Evolutionary conservation across 139 green algal genomes (phyloP).

Genomic region (Picochlorum sp.): DNA sequence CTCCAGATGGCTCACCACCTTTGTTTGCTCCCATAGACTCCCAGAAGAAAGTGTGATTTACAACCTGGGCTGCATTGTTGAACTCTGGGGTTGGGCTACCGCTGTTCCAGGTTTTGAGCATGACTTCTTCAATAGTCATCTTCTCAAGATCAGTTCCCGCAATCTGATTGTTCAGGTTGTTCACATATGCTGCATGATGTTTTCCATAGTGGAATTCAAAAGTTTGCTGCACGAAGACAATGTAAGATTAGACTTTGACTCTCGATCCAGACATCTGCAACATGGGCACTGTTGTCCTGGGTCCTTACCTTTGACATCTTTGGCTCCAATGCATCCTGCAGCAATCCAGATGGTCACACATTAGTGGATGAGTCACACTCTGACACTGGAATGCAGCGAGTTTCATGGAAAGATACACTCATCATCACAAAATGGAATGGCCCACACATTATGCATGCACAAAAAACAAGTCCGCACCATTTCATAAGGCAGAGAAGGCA

Average conservation of each 20-base stretch:
- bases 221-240: conserved; percentile 18
- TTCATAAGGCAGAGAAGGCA: conserved; percentile 27
- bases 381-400: background rate
- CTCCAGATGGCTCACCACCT: conserved; percentile 61
- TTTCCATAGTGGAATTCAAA: conserved; percentile 91
- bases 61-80: conserved; percentile 85
- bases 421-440: background rate
- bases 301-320: conserved; percentile 31
- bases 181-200: conserved; percentile 79
- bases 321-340: conserved; percentile 29
- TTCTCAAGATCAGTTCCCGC: conserved; percentile 70
- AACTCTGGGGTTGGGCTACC: conserved; percentile 80
- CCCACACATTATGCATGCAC: background rate
- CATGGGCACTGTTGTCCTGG: too few relatives aligned
- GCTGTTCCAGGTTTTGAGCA: conserved; percentile 68
- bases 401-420: background rate
- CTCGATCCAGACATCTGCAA: background rate
- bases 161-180: conserved; percentile 93
- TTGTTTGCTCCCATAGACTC: conserved; percentile 71
- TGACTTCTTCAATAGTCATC: conserved; percentile 80
- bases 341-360: background rate
- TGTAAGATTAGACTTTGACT: background rate
- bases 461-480: conserved; percentile 6
- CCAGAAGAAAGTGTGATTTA: conserved; percentile 97
- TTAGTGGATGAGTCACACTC: background rate